phyloP scores from a whole-genome alignment of 1,139 yeast species.

The Lodderomyces oxycetoniae region DNA sequence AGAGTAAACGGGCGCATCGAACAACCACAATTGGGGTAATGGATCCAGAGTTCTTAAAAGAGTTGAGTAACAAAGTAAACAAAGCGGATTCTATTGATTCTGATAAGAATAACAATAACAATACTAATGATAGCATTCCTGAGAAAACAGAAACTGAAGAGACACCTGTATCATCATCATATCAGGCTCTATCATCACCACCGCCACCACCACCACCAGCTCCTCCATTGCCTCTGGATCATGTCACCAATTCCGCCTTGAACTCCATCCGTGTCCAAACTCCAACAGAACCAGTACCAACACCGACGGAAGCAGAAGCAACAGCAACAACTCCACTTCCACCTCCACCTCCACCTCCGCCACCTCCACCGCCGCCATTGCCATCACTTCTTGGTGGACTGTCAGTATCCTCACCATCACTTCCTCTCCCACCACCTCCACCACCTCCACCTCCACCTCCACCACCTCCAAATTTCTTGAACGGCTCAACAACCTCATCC shows the following conservation, averaged over 20 bases:
- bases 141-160: neutral
- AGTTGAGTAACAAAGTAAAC: conserved; percentile 50
- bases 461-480: conserved; percentile 8
- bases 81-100: conserved; percentile 31
- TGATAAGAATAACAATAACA: neutral
- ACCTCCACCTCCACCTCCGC: conserved; percentile 7
- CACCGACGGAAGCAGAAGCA: neutral
- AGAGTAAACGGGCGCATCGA: conserved; percentile 24
- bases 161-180: neutral
- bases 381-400: conserved; percentile 20
- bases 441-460: conserved; percentile 23
- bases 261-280: too few relatives aligned
- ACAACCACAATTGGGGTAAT: conserved; percentile 36
- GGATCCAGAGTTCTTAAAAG: conserved; percentile 55
- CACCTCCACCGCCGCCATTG: conserved; percentile 12
- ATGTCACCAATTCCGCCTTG: too few relatives aligned
- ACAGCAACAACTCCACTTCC: conserved; percentile 20
- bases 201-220: conserved; percentile 16
- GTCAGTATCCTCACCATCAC: conserved; percentile 8
- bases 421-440: conserved; percentile 19
- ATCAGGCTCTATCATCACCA: conserved; percentile 12
- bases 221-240: too few relatives aligned
- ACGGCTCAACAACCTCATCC: conserved; percentile 32
- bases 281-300: too few relatives aligned
- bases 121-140: too few relatives aligned